These are phyloP conservation scores for Trypanosoma lewisi DNA, from an alignment of 208 protist species.

Conservation along the genomic window DNA sequence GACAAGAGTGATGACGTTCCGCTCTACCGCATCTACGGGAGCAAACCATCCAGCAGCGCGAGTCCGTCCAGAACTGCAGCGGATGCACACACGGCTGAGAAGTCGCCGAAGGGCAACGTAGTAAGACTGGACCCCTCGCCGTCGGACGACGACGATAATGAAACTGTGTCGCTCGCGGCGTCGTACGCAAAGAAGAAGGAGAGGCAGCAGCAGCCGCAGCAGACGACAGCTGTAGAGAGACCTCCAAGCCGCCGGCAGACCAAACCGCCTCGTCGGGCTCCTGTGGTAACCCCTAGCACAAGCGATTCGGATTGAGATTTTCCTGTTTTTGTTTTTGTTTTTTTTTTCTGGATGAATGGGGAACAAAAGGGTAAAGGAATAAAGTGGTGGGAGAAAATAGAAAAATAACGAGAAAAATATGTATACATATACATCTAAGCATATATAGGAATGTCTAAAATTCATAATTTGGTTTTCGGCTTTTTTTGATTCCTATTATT, in stretches of 20 bases:
- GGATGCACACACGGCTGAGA: not conserved
- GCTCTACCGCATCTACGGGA: not conserved
- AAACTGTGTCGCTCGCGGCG: not conserved
- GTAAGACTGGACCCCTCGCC: not conserved
- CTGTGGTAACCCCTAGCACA: conserved; percentile 5
- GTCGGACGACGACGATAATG: not conserved
- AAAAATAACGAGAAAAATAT: conserved; percentile 9
- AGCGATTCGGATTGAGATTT: conserved; percentile 13
- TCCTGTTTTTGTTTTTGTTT: conserved; percentile 9
- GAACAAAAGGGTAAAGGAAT: not conserved
- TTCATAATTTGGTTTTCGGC: not conserved
- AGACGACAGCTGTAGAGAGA: not conserved
- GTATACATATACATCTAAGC: not conserved
- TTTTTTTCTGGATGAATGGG: not conserved
- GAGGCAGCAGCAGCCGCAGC: not conserved
- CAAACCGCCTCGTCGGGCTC: conserved; percentile 1
- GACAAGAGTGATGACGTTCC: conserved; percentile 5
- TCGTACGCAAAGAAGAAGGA: not conserved
- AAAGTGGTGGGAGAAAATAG: not conserved
- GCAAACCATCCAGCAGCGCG: not conserved
- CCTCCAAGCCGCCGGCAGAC: not conserved
- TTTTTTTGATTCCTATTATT: not conserved
- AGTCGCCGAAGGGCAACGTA: not conserved
- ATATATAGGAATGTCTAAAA: not conserved
- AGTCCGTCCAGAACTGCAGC: not conserved